Evolutionary conservation across 208 protist genomes (phyloP), one percentile per base, ranked within the genome.

Genomic region (Acanthamoeba triangularis): DNA sequence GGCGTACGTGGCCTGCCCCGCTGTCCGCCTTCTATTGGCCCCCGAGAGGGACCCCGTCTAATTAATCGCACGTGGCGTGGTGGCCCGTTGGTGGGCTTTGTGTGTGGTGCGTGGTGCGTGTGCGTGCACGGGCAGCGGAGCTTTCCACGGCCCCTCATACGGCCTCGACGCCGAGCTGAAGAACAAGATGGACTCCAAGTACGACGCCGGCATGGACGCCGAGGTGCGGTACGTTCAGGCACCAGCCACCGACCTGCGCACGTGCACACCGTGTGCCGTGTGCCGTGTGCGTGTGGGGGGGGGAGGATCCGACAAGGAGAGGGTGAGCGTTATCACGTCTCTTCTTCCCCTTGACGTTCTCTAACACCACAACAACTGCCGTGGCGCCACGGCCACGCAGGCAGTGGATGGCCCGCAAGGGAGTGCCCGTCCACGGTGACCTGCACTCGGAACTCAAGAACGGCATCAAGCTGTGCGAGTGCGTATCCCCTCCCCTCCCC

Each of bases 161-260:
- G 82, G 82, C 11, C 82, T 90, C 82, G 82, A 90, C 35, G 82
- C 82, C n/a, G 82, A 90, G 82, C 82, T 90, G 82, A 67, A 59
- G 52, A 13, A 59, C 49, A 90, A 90, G 82, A 59, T 69, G 82
- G 82, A 59, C 82, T 90, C 82, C 82, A 90, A 90, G 82, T 67
- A 69, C 20, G 82, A 90, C 30, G 8, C 28, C 13, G 80, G 28
- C 47, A 88, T 54, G 80, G 52, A 65, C 30, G 33, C n/a, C 82
- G 49, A 88, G 33, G 80, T 63, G 1, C 72, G 33, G 72, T 37
- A 49, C 67, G 67, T 28, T 74, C 65, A 18, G 2, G 30, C 2
- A 37, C 65, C 65, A n/a, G n/a, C 11, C 65, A 18, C 11, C 30
- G 30, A 67, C 61, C 25, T n/a, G 11, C 35, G 37, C 37, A 25